phyloP scores from a whole-genome alignment of 768 basidiomycete genomes.

The Polyporus arcularius region DNA sequence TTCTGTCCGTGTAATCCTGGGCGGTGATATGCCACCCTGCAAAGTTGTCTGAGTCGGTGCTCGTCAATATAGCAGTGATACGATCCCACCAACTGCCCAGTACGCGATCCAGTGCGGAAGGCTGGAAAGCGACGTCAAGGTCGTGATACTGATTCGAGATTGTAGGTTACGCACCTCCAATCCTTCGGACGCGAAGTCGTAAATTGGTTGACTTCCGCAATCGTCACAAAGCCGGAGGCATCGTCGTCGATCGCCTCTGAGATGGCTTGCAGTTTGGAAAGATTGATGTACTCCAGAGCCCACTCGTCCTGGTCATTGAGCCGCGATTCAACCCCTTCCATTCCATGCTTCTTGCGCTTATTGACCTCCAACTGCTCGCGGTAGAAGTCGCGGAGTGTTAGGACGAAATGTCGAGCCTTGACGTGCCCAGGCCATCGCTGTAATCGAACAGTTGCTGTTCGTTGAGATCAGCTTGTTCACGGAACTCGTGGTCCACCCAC shows the following conservation, averaged over 20 bases:
- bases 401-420: slow-evolving; percentile 51
- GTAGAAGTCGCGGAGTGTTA: slow-evolving; percentile 40
- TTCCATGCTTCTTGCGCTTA: not conserved
- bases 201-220: slow-evolving; percentile 37
- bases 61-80: no score
- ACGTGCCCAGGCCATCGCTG: slow-evolving; percentile 56
- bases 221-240: slow-evolving; percentile 37
- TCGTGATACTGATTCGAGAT: not conserved
- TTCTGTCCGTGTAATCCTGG: slow-evolving; percentile 13
- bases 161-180: slow-evolving; percentile 29
- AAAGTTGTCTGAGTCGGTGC: no score
- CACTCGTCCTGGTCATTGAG: slow-evolving; percentile 12
- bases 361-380: slow-evolving; percentile 18
- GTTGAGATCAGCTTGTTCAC: not conserved
- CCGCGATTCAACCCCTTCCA: not conserved
- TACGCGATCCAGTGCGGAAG: slow-evolving; percentile 35
- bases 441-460: not conserved
- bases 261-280: slow-evolving; percentile 34
- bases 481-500: slow-evolving; percentile 28
- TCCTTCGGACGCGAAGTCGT: slow-evolving; percentile 31
- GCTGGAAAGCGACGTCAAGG: slow-evolving; percentile 10
- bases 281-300: slow-evolving; percentile 37
- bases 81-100: slow-evolving; percentile 35
- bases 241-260: slow-evolving; percentile 43
- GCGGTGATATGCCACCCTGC: no score